A percentile compares a stretch with the other conserved stretches of the same genome.
phyloP scores from a whole-genome alignment of 106 monocot genomes.

The Dioscorea dumetorum region DNA sequence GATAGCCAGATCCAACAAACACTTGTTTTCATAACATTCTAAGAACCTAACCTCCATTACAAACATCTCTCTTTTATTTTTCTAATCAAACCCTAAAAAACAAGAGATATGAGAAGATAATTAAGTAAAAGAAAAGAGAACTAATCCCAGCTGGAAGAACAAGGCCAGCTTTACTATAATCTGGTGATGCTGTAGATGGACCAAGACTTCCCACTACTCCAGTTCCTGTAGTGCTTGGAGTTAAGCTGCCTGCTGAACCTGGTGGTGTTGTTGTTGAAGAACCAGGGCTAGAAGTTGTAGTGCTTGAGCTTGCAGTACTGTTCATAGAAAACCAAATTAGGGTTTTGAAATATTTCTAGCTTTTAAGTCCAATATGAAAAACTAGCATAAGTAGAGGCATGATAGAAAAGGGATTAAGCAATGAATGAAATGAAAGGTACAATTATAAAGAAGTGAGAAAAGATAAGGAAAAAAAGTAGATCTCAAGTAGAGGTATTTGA shows the following conservation, averaged over 20 bases:
- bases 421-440: background rate
- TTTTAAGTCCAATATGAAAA: background rate
- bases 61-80: background rate
- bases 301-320: conserved; percentile 15
- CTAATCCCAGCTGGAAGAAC: background rate
- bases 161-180: background rate
- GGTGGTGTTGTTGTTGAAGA: background rate
- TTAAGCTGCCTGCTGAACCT: background rate
- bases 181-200: background rate
- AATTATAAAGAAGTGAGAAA: background rate
- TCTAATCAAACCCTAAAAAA: background rate
- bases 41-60: background rate
- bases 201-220: background rate
- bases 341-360: background rate
- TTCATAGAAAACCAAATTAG: background rate
- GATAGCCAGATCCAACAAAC: background rate
- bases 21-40: background rate
- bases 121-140: background rate
- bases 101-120: background rate
- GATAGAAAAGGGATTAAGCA: background rate
- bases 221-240: conserved; percentile 4
- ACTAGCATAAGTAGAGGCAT: background rate
- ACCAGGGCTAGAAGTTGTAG: background rate
- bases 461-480: background rate
- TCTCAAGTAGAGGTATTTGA: no score